Conservation (phyloP, 805 yeast genomes). For the Candida fluviatilis region DNA sequence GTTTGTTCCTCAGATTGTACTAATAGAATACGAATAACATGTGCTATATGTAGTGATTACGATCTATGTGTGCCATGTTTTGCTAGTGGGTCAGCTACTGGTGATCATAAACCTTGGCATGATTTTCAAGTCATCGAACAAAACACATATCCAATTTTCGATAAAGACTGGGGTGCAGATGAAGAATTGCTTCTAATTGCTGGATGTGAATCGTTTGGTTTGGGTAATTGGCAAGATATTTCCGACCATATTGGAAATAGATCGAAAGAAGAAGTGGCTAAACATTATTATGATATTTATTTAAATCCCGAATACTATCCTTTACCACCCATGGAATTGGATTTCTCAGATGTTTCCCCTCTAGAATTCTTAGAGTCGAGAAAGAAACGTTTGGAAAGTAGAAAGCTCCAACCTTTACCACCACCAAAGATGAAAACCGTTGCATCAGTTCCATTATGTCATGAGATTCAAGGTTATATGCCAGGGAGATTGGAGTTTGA, state of each 20-base stretch:
- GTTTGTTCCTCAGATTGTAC: constrained; percentile 96
- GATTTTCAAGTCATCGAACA: constrained; percentile 91
- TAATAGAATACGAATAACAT: constrained; percentile 80
- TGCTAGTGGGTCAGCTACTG: constrained; percentile 74
- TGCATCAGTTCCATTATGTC: constrained; percentile 93
- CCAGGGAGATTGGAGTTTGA: constrained; percentile 98
- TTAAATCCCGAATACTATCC: constrained; percentile 74
- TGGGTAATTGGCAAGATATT: constrained; percentile 98
- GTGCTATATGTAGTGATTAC: constrained; percentile 91
- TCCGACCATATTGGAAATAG: constrained; percentile 94
- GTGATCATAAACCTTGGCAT: constrained; percentile 91
- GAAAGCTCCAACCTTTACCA: constrained; percentile 71
- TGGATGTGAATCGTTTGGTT: constrained; percentile 86
- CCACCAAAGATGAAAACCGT: constrained; percentile 82
- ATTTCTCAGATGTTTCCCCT: constrained; percentile 58
- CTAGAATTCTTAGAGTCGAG: constrained; percentile 65
- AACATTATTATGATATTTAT: constrained; percentile 74
- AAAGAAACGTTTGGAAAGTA: constrained; percentile 64
- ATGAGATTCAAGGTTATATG: constrained; percentile 97
- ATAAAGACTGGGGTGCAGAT: constrained; percentile 96
- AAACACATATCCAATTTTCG: constrained; percentile 89
- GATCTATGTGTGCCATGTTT: constrained; percentile 98
- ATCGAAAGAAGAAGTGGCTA: constrained; percentile 84
- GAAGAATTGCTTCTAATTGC: constrained; percentile 86
- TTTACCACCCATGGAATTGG: constrained; percentile 76